Conservation (phyloP, 768 basidiomycete species). For the Suillus weaverae region DNA sequence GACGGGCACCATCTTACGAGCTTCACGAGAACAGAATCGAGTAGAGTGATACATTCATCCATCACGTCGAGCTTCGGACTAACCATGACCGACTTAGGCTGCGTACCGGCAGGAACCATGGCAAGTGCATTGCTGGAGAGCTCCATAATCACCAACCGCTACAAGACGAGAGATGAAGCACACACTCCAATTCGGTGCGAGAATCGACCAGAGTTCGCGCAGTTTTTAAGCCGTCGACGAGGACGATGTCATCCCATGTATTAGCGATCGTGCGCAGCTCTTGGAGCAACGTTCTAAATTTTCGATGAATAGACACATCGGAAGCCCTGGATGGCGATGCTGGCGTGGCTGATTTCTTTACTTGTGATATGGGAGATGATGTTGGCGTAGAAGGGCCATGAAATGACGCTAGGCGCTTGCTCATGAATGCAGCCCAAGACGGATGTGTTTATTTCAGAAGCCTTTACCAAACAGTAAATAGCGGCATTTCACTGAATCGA, state of each 20-base stretch:
- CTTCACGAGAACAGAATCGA: conserved; percentile 59
- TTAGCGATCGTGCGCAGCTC: conserved; percentile 63
- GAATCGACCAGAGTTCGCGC: conserved; percentile 70
- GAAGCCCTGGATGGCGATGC: conserved; percentile 42
- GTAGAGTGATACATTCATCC: conserved; percentile 61
- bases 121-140: conserved; percentile 60
- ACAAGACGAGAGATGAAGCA: conserved; percentile 11
- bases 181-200: conserved; percentile 84
- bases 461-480: conserved; percentile 10
- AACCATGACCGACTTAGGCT: conserved; percentile 60
- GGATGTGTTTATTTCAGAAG: conserved; percentile 12
- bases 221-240: conserved; percentile 78
- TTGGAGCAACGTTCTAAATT: conserved; percentile 63
- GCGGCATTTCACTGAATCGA: not conserved
- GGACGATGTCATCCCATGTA: conserved; percentile 84
- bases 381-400: conserved; percentile 77
- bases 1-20: conserved; percentile 49
- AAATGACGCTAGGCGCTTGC: conserved; percentile 71
- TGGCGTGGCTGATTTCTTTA: conserved; percentile 37
- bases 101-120: conserved; percentile 47
- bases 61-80: conserved; percentile 65
- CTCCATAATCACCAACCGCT: not conserved
- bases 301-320: conserved; percentile 83
- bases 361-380: conserved; percentile 57
- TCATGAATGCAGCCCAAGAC: conserved; percentile 34